These are phyloP conservation scores for Triticum monococcum DNA, from an alignment of 176 grass and related monocot species.

Conservation along the genomic window DNA sequence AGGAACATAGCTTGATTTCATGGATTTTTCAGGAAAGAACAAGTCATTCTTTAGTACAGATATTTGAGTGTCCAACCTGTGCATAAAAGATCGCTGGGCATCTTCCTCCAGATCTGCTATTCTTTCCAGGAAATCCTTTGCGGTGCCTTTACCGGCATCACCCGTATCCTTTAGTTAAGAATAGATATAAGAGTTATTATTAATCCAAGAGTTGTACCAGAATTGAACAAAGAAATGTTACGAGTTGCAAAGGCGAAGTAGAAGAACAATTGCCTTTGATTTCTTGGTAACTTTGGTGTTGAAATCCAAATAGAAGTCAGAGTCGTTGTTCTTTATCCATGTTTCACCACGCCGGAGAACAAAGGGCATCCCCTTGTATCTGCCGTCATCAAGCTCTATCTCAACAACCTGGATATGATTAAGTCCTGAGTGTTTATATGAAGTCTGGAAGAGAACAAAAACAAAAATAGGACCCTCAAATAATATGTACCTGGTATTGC, in stretches of 20 bases:
- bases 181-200: slow-evolving; percentile 28
- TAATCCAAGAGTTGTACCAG: slow-evolving; percentile 16
- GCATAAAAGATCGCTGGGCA: slow-evolving; percentile 96
- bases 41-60: slow-evolving; percentile 19
- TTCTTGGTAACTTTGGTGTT: slow-evolving; percentile 43
- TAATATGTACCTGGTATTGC: slow-evolving; percentile 64
- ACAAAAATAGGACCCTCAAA: slow-evolving; percentile 1
- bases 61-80: slow-evolving; percentile 56
- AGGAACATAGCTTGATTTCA: slow-evolving; percentile 26
- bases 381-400: slow-evolving; percentile 67
- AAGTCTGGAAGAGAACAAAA: slow-evolving; percentile 9
- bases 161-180: slow-evolving; percentile 57
- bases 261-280: slow-evolving; percentile 48
- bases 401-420: slow-evolving; percentile 60
- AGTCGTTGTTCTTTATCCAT: slow-evolving; percentile 94
- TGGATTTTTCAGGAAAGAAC: neutral
- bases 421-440: slow-evolving; percentile 14
- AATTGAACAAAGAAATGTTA: slow-evolving; percentile 11
- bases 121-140: slow-evolving; percentile 72
- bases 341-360: slow-evolving; percentile 68
- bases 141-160: slow-evolving; percentile 78
- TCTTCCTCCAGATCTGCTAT: slow-evolving; percentile 90
- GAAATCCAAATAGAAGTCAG: slow-evolving; percentile 81
- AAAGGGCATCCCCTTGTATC: slow-evolving; percentile 83
- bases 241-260: neutral